These are phyloP conservation scores for Hylodesmum podocarpum DNA, from an alignment of 306 rosid species.

Conservation along the genomic window DNA sequence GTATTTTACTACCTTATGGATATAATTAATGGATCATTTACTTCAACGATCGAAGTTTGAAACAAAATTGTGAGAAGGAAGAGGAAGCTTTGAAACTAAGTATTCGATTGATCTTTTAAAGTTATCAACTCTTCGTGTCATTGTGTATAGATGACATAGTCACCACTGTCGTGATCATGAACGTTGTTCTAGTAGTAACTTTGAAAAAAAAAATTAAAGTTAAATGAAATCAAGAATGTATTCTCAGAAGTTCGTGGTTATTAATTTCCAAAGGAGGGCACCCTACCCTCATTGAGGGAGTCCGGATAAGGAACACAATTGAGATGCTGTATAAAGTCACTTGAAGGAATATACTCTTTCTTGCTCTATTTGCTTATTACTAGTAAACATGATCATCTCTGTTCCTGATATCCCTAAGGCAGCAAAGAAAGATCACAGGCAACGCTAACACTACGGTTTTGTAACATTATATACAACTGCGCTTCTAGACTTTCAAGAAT, in stretches of 20 bases:
- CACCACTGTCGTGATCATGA: neutral
- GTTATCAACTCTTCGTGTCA: neutral
- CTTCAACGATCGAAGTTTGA: neutral
- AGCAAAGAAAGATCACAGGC: neutral
- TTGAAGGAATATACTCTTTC: neutral
- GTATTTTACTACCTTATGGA: neutral
- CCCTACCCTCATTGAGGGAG: neutral
- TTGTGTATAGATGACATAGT: neutral
- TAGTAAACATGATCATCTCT: neutral
- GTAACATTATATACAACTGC: conserved; percentile 27
- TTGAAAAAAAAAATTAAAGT: too few species aligned
- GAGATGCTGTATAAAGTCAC: neutral
- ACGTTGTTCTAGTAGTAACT: too few species aligned
- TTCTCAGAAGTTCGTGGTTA: neutral
- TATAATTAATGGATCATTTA: neutral
- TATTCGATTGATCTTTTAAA: neutral
- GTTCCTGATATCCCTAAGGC: neutral
- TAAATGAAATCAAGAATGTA: neutral
- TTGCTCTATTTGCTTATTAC: neutral
- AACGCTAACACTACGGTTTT: neutral
- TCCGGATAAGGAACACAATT: neutral
- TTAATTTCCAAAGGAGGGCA: neutral
- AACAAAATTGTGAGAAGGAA: neutral
- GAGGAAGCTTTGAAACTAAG: too few species aligned
- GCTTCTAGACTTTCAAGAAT: conserved; percentile 16